Base-by-base conservation (phyloP, 2,329 filamentous ascomycete genomes). In the Aspergillus pseudonomiae region DNA sequence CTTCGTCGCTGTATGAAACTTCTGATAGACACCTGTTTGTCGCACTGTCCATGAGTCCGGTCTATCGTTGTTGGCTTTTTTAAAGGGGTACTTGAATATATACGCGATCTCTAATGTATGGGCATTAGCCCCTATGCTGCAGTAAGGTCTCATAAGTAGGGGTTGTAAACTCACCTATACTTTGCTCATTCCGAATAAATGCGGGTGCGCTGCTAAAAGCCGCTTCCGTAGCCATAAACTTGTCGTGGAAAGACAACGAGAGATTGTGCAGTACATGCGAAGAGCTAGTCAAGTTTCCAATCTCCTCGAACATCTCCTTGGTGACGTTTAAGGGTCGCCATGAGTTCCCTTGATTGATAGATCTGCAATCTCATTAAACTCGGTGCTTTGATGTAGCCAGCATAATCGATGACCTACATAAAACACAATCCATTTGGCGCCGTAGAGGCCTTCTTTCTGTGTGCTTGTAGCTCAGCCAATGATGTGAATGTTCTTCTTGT, bases 21-120 rank as follows among this genome's bases (percentile, higher is more conserved):
- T 71, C 21, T 78, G 75, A 54, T 74, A 76, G 21, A 78, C 63
- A 1, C 74, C 75, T 2, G 68, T 74, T 62, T 77, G 75, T 5
- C 76, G 72, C 26, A 74, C 70, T 0, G 70, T 64, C 73, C 74
- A 77, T 16, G 66, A 65, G 5, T 71, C 65, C 26, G 36, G 62
- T 52, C 66, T 67, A 21, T 72, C 66, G 0, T 63, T 56, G 2
- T 53, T 61, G 3, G 55, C 30, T 48, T 73, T 73, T 54, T 70
- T 63, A 53, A 73, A 71, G 0, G 72, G 71, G 48, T 77, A 77
- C 50, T 70, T 72, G 10, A 75, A 57, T 12, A 68, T 71, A 60
- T 77, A 75, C 16, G 66, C 67, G 21, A 73, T 64, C 32, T 73
- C 71, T 73, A 30, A 52, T 48, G 21, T 10, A 41, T 19, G 6